These are phyloP conservation scores for Boletus coccyginus DNA, from an alignment of 768 basidiomycete species.

Conservation along the genomic window DNA sequence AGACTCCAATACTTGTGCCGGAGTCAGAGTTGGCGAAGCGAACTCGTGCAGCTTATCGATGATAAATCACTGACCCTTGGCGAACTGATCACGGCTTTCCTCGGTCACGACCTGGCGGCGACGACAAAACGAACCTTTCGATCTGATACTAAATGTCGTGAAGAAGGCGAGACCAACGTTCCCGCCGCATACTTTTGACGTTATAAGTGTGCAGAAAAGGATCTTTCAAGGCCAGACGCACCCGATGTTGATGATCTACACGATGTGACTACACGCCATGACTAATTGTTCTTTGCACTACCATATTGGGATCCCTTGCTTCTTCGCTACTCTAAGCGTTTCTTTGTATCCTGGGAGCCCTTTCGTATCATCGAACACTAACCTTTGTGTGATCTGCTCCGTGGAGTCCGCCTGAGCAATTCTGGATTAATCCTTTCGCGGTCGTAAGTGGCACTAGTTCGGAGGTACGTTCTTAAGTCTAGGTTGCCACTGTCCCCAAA, in stretches of 20 bases:
- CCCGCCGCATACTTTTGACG: no score
- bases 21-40: slow-evolving; percentile 39
- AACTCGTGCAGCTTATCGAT: background rate
- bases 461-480: background rate
- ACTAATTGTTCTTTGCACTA: background rate
- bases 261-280: no score
- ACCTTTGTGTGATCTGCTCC: background rate
- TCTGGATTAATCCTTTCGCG: background rate
- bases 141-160: no score
- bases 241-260: no score
- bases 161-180: no score
- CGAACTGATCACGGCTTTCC: no score
- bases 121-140: no score
- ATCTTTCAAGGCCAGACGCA: no score
- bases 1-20: slow-evolving; percentile 40
- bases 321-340: no score
- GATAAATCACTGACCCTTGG: background rate
- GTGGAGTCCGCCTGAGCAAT: background rate
- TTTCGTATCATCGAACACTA: background rate
- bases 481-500: no score
- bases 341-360: background rate
- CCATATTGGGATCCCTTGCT: background rate
- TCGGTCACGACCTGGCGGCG: no score
- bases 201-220: no score
- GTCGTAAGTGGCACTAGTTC: background rate